A percentile compares a stretch with the other conserved stretches of the same genome.
Conservation (phyloP, 495 filamentous ascomycete genomes). For the Aspergillus nanangensis region DNA sequence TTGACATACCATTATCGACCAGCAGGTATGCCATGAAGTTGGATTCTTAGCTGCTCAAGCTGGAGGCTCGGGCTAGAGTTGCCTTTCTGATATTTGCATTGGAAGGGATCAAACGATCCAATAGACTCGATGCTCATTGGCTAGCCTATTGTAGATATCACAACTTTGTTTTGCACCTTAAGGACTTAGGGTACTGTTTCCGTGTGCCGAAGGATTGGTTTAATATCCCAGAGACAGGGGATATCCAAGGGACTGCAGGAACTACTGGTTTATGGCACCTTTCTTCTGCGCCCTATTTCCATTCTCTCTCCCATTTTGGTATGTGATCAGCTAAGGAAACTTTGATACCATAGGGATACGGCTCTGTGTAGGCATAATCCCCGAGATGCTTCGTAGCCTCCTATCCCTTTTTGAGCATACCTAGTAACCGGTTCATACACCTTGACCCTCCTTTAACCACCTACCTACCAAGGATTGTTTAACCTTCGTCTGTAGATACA, state of each 20-base stretch:
- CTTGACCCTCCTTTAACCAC: too few species aligned
- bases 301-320: not conserved
- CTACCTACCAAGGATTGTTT: too few species aligned
- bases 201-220: not conserved
- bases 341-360: too few species aligned
- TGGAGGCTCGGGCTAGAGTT: not conserved
- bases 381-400: too few species aligned
- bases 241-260: not conserved
- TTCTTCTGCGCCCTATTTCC: too few species aligned
- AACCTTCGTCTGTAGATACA: too few species aligned
- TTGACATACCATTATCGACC: too few species aligned
- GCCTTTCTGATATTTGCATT: not conserved
- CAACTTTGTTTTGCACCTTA: not conserved
- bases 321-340: not conserved
- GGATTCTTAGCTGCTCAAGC: too few species aligned
- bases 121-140: not conserved
- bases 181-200: not conserved
- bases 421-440: too few species aligned
- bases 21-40: too few species aligned
- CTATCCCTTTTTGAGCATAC: too few species aligned
- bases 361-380: too few species aligned
- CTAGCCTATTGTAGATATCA: not conserved
- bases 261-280: not conserved
- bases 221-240: not conserved
- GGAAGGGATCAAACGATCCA: conserved; percentile 1